phyloP scores from a whole-genome alignment of 768 basidiomycete species.

The Lactifluus piperatus region DNA sequence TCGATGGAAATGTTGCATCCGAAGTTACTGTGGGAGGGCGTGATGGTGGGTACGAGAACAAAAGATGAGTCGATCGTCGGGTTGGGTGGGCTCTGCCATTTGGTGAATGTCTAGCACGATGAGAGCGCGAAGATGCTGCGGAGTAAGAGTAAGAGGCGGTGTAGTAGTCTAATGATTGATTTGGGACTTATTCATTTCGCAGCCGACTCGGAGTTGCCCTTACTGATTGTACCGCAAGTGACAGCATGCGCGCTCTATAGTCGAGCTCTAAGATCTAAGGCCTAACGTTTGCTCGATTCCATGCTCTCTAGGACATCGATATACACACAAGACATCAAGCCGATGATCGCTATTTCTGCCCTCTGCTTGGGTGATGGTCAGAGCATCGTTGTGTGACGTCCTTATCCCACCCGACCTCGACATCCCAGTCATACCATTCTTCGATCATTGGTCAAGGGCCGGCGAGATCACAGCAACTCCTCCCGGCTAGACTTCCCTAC shows the following conservation, averaged over 20 bases:
- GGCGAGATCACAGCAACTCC: background rate
- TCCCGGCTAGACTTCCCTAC: background rate
- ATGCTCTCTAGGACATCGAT: too few species aligned
- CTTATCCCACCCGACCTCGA: background rate
- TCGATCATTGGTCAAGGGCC: slow-evolving; percentile 3
- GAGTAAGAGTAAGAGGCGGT: too few species aligned
- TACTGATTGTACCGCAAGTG: too few species aligned
- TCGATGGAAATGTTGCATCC: slow-evolving; percentile 12
- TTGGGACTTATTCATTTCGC: too few species aligned
- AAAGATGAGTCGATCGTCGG: slow-evolving; percentile 7
- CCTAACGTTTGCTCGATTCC: too few species aligned
- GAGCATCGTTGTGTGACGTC: slow-evolving; percentile 1
- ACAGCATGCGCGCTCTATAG: too few species aligned
- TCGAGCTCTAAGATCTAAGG: too few species aligned
- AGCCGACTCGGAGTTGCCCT: too few species aligned
- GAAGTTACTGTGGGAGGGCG: slow-evolving; percentile 8
- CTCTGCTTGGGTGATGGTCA: background rate
- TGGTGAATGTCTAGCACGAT: too few species aligned
- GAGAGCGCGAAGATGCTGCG: too few species aligned
- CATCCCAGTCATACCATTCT: slow-evolving; percentile 4
- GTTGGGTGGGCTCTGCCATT: slow-evolving; percentile 7
- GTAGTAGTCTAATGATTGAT: too few species aligned
- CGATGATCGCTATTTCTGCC: slow-evolving; percentile 1
- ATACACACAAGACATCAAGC: slow-evolving; percentile 4
- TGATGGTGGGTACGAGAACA: slow-evolving; percentile 1